phyloP scores from a whole-genome alignment of 1,284 basidiomycete genomes.

The Ceratobasidium sp. region DNA sequence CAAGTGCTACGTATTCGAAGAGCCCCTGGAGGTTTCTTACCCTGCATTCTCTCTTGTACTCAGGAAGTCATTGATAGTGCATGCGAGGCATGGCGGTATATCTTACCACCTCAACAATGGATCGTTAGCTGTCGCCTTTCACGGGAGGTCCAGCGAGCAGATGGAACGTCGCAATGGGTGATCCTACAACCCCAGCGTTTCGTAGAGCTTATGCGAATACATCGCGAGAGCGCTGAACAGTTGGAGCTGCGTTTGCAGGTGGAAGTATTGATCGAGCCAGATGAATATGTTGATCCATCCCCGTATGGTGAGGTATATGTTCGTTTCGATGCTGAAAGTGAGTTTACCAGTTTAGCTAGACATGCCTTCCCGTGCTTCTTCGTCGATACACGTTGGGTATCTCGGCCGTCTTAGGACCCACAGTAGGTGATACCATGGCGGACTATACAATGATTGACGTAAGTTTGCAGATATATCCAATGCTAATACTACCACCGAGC shows the following conservation, averaged over 20 bases:
- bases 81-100: constrained; percentile 21
- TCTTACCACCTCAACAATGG: constrained; percentile 12
- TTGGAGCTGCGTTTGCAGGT: constrained; percentile 29
- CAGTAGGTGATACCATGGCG: no score
- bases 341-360: background rate
- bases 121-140: constrained; percentile 19
- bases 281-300: background rate
- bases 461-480: no score
- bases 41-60: background rate
- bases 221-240: background rate
- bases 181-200: constrained; percentile 13
- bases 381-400: constrained; percentile 13
- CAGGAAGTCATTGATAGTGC: constrained; percentile 34
- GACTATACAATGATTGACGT: no score
- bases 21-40: background rate
- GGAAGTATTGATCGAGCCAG: background rate
- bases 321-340: background rate
- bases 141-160: background rate
- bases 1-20: background rate
- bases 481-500: background rate
- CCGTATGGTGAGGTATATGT: background rate
- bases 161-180: background rate
- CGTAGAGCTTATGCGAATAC: constrained; percentile 8
- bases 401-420: background rate
- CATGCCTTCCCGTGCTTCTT: constrained; percentile 16